Conservation (phyloP, 805 yeast genomes). For the Metschnikowia anglica region DNA sequence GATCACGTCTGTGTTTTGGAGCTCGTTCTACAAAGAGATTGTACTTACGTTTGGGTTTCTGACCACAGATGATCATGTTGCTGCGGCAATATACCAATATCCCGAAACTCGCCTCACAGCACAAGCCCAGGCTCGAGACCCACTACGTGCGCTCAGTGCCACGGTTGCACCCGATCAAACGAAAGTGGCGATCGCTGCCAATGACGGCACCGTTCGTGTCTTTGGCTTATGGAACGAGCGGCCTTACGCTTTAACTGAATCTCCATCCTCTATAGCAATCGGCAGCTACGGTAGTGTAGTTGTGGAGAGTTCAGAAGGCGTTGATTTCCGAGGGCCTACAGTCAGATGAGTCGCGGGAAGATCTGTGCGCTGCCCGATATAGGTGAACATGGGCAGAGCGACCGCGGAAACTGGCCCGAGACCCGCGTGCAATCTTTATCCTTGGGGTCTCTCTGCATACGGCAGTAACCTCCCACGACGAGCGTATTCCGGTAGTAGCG, state of each 20-base stretch:
- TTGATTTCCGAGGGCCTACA: constrained; percentile 22
- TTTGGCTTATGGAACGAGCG: constrained; percentile 64
- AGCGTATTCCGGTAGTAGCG: too few species aligned
- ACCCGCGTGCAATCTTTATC: too few species aligned
- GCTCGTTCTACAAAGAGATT: constrained; percentile 57
- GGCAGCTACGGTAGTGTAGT: constrained; percentile 57
- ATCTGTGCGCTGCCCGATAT: not conserved
- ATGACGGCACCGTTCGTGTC: constrained; percentile 75
- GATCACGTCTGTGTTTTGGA: constrained; percentile 80
- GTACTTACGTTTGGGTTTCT: constrained; percentile 84
- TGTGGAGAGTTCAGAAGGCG: constrained; percentile 59
- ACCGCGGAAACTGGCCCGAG: too few species aligned
- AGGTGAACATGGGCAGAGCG: too few species aligned
- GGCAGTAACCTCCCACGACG: too few species aligned
- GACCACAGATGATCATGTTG: constrained; percentile 33
- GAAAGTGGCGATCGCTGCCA: constrained; percentile 69
- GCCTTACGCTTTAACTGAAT: constrained; percentile 30
- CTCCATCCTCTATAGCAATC: constrained; percentile 21
- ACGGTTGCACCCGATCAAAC: constrained; percentile 62
- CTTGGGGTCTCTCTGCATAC: too few species aligned
- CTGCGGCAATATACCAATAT: constrained; percentile 63
- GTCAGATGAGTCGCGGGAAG: constrained; percentile 7
- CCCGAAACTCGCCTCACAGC: constrained; percentile 56
- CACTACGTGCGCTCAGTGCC: constrained; percentile 64
- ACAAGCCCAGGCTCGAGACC: constrained; percentile 47